Evolutionary conservation across 306 rosid species (phyloP), one percentile per base, ranked within the genome.

Genomic region (Parietaria judaica): DNA sequence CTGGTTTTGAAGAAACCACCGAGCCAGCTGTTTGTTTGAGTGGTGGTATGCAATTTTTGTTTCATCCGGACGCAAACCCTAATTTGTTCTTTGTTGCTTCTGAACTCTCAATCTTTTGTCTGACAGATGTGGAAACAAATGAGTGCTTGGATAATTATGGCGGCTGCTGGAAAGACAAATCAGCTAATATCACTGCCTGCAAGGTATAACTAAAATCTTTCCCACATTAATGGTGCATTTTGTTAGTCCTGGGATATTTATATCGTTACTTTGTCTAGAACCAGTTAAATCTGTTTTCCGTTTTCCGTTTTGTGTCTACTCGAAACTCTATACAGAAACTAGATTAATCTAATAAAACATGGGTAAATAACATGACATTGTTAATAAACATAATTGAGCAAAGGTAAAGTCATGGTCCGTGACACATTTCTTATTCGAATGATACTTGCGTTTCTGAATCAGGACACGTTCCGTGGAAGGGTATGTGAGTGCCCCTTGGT

Each of bases 381-480:
- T 23, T 23, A 23, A 23, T 23, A 23, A 23, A 2, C 31, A 23
- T 23, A 23, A 23, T 23, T 23, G 31, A 23, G 31, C 31, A 23
- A 23, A 23, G 31, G 31, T 23, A 23, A 23, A 23, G 31, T 23
- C 31, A 23, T 23, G 31, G 31, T 41, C 9, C 46, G 38, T 60
- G n/a, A 56, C 47, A 7, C 46, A 13, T 36, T 50, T 11, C 44
- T 15, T 51, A 10, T 39, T 16, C 1, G 14, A 5, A 7, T 49
- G 14, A 49, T 49, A 10, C 10, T 49, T 49, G 4, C 53, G 10
- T 66, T 54, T 51, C 54, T 67, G 81, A 34, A 47, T 48, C 78
- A 92, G 99, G 99, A 92, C 74, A 92, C 99, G 14, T 92, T 92
- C 71, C 96, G 99, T 38, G 99, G 99, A 61, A 83, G 99, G 82